Evolutionary conservation across 75 land plant genomes (phyloP).

Genomic region (Pinus albicaulis): DNA sequence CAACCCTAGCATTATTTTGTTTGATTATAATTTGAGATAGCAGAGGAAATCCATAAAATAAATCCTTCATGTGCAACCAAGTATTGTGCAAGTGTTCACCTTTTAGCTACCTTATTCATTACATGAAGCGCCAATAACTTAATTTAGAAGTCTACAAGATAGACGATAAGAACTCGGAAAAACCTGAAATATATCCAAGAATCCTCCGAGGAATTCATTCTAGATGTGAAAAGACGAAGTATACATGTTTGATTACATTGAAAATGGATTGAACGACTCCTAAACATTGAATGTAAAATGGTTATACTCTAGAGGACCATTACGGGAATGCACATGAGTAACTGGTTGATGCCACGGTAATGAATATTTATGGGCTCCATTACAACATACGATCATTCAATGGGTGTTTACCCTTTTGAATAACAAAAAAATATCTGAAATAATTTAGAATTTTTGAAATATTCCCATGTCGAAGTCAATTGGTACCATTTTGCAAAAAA

Average conservation of each 20-base stretch:
- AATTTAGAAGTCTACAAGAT: constrained; percentile 57
- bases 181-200: constrained; percentile 57
- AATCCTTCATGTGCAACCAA: too few relatives aligned
- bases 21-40: too few relatives aligned
- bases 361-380: constrained; percentile 65
- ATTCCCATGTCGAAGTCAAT: too few relatives aligned
- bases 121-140: constrained; percentile 79
- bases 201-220: constrained; percentile 67
- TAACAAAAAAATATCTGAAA: too few relatives aligned
- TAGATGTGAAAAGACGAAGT: constrained; percentile 58
- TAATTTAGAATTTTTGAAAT: too few relatives aligned
- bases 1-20: too few relatives aligned
- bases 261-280: constrained; percentile 59
- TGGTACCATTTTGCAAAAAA: too few relatives aligned
- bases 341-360: constrained; percentile 48
- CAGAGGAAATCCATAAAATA: too few relatives aligned
- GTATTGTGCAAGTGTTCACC: too few relatives aligned
- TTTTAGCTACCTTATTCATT: not conserved
- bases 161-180: constrained; percentile 72
- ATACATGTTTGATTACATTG: constrained; percentile 77
- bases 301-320: constrained; percentile 69
- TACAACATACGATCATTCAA: constrained; percentile 76
- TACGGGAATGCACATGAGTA: constrained; percentile 37
- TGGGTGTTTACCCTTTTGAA: too few relatives aligned
- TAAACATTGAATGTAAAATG: constrained; percentile 68